Evolutionary conservation across 257 asterid genomes (phyloP).

Genomic region (Capsicum pubescens): DNA sequence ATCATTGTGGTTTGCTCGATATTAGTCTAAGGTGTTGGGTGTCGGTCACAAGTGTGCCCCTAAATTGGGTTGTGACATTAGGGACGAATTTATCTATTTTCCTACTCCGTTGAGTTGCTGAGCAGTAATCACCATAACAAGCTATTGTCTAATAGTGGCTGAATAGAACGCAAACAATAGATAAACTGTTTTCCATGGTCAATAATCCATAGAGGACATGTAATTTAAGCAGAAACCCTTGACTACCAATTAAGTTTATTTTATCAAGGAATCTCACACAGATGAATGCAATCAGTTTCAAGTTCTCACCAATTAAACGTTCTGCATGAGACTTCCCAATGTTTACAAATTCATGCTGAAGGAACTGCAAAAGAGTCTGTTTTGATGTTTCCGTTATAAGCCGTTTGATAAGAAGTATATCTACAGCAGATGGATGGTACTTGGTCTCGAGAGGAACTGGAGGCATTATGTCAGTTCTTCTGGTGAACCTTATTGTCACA

Average conservation of each 20-base stretch:
- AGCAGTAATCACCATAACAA: background rate
- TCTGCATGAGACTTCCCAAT: conserved; percentile 80
- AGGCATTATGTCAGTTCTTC: conserved; percentile 93
- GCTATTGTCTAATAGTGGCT: background rate
- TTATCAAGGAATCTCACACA: background rate
- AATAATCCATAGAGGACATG: background rate
- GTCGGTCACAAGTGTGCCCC: background rate
- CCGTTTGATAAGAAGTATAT: conserved; percentile 83
- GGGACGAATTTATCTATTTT: background rate
- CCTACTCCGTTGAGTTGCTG: conserved; percentile 21
- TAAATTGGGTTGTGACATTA: background rate
- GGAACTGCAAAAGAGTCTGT: conserved; percentile 75
- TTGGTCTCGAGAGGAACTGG: conserved; percentile 91
- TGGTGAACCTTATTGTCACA: conserved; percentile 66
- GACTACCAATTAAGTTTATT: background rate
- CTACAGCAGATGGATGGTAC: conserved; percentile 97
- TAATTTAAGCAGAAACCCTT: background rate
- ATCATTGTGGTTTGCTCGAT: background rate
- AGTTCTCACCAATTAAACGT: conserved; percentile 76
- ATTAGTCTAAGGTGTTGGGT: background rate
- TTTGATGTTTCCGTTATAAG: conserved; percentile 83
- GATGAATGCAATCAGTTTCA: background rate
- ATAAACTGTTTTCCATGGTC: background rate
- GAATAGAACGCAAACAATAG: background rate
- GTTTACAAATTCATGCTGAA: conserved; percentile 91